Percentiles rank a stretch among this genome's conserved stretches.
phyloP scores from a whole-genome alignment of 805 yeast genomes.

The Sugiyamaella lignohabitans region DNA sequence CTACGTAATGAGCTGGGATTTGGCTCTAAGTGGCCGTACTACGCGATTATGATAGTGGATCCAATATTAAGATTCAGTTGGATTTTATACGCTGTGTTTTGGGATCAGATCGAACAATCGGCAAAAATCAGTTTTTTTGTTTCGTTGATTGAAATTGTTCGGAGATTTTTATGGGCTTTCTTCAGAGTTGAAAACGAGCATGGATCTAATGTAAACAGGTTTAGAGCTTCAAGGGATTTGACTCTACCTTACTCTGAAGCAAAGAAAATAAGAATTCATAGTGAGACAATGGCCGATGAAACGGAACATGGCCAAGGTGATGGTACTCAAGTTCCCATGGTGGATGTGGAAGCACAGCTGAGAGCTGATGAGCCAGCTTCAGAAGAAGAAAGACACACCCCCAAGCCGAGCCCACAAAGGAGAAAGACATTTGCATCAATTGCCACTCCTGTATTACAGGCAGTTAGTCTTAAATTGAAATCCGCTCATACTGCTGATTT shows the following conservation, averaged over 20 bases:
- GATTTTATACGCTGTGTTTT: conserved; percentile 81
- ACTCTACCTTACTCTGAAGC: conserved; percentile 63
- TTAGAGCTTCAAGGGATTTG: conserved; percentile 81
- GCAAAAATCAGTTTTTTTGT: conserved; percentile 79
- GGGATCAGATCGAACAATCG: conserved; percentile 73
- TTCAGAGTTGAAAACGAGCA: conserved; percentile 97
- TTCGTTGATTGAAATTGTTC: conserved; percentile 71
- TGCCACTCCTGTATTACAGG: conserved; percentile 24
- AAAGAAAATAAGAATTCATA: background rate
- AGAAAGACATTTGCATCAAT: conserved; percentile 15
- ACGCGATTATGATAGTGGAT: conserved; percentile 66
- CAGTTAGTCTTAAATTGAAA: conserved; percentile 20
- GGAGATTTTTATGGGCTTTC: conserved; percentile 85
- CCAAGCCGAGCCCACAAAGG: background rate
- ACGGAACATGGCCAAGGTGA: background rate
- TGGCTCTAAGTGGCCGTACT: conserved; percentile 55
- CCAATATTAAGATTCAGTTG: conserved; percentile 79
- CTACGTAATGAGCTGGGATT: conserved; percentile 69
- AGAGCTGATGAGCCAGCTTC: background rate
- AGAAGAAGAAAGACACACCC: background rate
- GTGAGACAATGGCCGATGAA: background rate
- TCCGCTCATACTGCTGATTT: conserved; percentile 28
- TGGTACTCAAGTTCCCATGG: background rate
- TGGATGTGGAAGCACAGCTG: background rate
- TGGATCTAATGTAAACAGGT: conserved; percentile 77